Percentiles rank a stretch among this genome's conserved stretches.
Evolutionary conservation across 768 basidiomycete genomes (phyloP).

Genomic region (Auriculariales sp.): DNA sequence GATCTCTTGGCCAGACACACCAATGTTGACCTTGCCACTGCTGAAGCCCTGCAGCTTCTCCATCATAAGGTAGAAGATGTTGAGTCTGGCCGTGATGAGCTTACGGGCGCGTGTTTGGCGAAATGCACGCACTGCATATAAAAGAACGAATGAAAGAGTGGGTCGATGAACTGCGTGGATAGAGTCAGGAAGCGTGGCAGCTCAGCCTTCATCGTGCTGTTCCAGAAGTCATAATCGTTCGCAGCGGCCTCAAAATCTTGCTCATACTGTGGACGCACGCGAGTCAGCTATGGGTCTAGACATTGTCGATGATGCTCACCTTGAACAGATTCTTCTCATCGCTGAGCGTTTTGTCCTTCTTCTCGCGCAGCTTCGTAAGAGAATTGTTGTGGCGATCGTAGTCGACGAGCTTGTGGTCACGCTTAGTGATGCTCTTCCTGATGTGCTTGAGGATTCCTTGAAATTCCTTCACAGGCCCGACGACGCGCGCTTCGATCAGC

Average conservation of each 20-base stretch:
- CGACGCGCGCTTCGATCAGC: conserved; percentile 76
- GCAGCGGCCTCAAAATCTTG: conserved; percentile 91
- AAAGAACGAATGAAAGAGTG: conserved; percentile 96
- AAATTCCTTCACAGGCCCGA: conserved; percentile 80
- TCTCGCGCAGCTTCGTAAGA: conserved; percentile 87
- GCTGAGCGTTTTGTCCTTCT: conserved; percentile 91
- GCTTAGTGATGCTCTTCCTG: conserved; percentile 87
- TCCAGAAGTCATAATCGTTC: conserved; percentile 89
- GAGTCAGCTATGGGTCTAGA: not conserved
- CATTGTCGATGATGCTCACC: conserved; percentile 25
- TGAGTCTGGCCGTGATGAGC: conserved; percentile 40
- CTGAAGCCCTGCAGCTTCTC: conserved; percentile 88
- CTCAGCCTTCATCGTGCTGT: conserved; percentile 78
- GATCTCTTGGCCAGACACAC: conserved; percentile 53
- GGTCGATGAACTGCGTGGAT: conserved; percentile 82
- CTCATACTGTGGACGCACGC: conserved; percentile 43
- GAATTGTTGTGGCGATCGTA: conserved; percentile 96
- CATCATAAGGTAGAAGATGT: conserved; percentile 85
- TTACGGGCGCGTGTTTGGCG: not conserved
- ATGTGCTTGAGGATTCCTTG: conserved; percentile 76
- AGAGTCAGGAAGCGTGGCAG: conserved; percentile 86
- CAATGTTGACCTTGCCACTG: conserved; percentile 57
- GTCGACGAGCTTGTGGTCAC: conserved; percentile 94
- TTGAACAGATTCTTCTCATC: conserved; percentile 98
- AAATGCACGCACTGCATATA: conserved; percentile 83